Conservation (phyloP, 192 early-diverging fungal species). For the Rhizoclosmatium sp. region DNA sequence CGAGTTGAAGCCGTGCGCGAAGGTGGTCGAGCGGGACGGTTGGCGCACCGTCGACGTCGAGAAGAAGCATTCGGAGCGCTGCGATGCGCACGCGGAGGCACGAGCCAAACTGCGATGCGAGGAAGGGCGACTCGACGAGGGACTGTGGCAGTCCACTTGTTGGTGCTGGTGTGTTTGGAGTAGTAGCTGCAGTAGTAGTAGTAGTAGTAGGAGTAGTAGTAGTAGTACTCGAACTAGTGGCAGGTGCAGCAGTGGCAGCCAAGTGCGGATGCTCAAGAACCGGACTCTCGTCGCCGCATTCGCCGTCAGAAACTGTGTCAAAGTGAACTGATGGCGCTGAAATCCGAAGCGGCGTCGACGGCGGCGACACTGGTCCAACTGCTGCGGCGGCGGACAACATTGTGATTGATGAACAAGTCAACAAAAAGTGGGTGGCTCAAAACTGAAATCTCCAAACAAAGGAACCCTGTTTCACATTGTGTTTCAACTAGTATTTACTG, state of each 20-base stretch:
- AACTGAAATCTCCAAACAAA: too few relatives aligned
- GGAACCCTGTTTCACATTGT: too few relatives aligned
- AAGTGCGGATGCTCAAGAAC: background rate
- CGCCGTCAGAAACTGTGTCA: background rate
- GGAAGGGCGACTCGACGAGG: background rate
- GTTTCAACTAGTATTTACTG: too few relatives aligned
- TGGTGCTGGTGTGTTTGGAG: background rate
- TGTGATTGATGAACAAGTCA: too few relatives aligned
- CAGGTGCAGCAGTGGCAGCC: background rate
- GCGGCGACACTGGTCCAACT: background rate
- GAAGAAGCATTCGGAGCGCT: constrained; percentile 14
- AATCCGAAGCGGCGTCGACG: background rate
- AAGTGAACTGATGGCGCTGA: background rate
- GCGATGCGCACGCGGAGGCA: constrained; percentile 7
- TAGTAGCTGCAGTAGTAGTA: background rate
- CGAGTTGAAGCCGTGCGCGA: constrained; percentile 9
- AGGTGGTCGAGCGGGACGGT: constrained; percentile 28
- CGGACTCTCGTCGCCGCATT: background rate
- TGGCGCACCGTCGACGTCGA: constrained; percentile 28
- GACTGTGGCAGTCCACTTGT: background rate
- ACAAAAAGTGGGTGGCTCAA: too few relatives aligned
- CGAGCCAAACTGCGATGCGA: background rate
- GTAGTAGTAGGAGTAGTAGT: background rate
- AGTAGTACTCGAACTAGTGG: background rate
- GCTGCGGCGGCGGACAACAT: too few relatives aligned